phyloP scores from a whole-genome alignment of 306 rosid species.

The Alnus glutinosa region DNA sequence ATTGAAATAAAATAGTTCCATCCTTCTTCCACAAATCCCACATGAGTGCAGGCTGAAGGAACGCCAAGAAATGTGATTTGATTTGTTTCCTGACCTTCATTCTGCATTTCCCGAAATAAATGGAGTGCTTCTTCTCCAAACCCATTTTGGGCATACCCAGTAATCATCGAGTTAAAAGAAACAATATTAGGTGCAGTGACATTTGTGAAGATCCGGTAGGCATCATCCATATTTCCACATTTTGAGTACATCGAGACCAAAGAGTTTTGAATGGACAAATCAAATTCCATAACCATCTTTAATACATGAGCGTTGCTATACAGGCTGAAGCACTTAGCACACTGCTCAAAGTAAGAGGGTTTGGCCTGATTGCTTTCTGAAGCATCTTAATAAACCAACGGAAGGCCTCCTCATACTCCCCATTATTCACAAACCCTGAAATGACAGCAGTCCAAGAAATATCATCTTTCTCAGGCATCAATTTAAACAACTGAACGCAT shows the following conservation, averaged over 20 bases:
- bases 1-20: slow-evolving; percentile 51
- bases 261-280: slow-evolving; percentile 73
- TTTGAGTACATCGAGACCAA: slow-evolving; percentile 74
- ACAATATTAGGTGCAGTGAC: slow-evolving; percentile 53
- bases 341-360: slow-evolving; percentile 64
- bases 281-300: slow-evolving; percentile 58
- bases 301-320: slow-evolving; percentile 47
- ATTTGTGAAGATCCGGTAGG: slow-evolving; percentile 49
- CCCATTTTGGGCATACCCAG: slow-evolving; percentile 80
- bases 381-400: slow-evolving; percentile 65
- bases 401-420: slow-evolving; percentile 59
- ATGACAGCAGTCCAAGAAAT: slow-evolving; percentile 81
- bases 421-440: slow-evolving; percentile 73
- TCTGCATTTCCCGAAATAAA: slow-evolving; percentile 61
- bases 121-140: slow-evolving; percentile 59
- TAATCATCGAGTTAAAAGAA: slow-evolving; percentile 68
- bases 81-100: slow-evolving; percentile 52
- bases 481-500: slow-evolving; percentile 52
- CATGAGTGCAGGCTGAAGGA: slow-evolving; percentile 85
- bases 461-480: slow-evolving; percentile 69
- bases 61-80: slow-evolving; percentile 65
- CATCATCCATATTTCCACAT: slow-evolving; percentile 71
- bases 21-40: slow-evolving; percentile 72
- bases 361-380: slow-evolving; percentile 44
- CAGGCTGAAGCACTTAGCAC: slow-evolving; percentile 72